Base-by-base conservation (phyloP, 2,329 filamentous ascomycete genomes). In the Whalleya microplaca region DNA sequence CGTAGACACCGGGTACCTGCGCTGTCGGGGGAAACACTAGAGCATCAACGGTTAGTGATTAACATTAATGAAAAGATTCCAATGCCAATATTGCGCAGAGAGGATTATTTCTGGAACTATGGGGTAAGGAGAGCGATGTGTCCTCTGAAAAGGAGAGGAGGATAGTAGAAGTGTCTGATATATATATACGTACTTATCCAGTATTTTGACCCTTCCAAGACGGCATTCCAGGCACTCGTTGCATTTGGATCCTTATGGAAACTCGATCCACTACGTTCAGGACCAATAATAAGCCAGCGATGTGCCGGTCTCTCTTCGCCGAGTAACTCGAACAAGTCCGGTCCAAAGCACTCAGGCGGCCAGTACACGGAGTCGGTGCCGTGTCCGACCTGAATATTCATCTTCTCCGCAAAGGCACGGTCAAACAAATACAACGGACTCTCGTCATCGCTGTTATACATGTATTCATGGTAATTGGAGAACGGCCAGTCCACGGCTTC, bases 401-500 rank as follows among this genome's bases (percentile, higher is more conserved):
- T 97, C 74, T 96, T 97, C 65, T 92, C 86, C 1, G 87, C 91
- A 69, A 98, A 98, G 20, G 80, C 83, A 55, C 89, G 85, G 72
- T 98, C 95, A 71, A 98, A 98, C 29, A 98, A 83, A 71, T 98
- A 98, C 1, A 98, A 75, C 0, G 94, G 94, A 59, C 90, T 94
- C 75, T 98, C 95, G 63, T 98, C 94, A 18, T 76, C 76, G 69
- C 84, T 94, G 69, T 89, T 82, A 42, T 80, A 78, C 88, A 97
- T 91, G 73, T 98, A 99, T 44, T 85, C 79, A 60, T 87, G 78
- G 72, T 98, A 98, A 0, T 84, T 90, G n/a, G 81, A 78, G 60
- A 96, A 83, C 0, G 87, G 85, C 94, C 94, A 98, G 75, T 97
- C 92, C 4, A 98, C 93, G 0, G 92, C 90, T 79, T 98, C 95